Conservation (phyloP, 2,329 filamentous ascomycete genomes). For the Rachicladosporium sp. region DNA sequence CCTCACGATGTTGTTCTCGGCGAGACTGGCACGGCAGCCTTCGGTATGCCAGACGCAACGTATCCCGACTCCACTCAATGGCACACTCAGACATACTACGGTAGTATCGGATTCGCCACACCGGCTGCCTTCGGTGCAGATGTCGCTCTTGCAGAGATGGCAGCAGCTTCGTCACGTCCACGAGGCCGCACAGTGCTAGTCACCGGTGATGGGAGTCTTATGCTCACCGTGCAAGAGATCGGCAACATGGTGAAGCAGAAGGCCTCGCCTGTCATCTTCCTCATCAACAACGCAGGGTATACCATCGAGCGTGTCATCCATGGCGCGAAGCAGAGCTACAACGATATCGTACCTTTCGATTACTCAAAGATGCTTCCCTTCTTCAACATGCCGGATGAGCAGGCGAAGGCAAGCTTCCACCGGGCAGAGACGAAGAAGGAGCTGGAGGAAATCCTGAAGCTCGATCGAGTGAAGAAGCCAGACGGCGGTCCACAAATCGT, state of each 20-base stretch:
- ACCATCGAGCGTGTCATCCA: slow-evolving; percentile 37
- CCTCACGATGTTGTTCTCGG: slow-evolving; percentile 28
- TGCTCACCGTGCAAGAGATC: slow-evolving; percentile 55
- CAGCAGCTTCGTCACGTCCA: slow-evolving; percentile 14
- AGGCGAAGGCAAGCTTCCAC: slow-evolving; percentile 23
- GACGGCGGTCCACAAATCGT: slow-evolving; percentile 24
- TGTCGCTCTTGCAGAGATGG: slow-evolving; percentile 38
- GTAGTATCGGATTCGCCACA: slow-evolving; percentile 31
- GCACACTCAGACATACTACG: slow-evolving; percentile 32
- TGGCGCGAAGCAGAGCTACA: slow-evolving; percentile 38
- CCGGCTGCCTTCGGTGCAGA: slow-evolving; percentile 31
- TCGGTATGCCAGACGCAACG: slow-evolving; percentile 24
- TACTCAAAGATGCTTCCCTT: slow-evolving; percentile 30
- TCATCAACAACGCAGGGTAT: slow-evolving; percentile 37
- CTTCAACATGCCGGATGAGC: slow-evolving; percentile 22
- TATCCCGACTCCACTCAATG: slow-evolving; percentile 16
- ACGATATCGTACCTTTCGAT: slow-evolving; percentile 34
- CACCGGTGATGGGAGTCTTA: slow-evolving; percentile 51
- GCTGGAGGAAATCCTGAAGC: slow-evolving; percentile 23
- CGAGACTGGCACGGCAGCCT: slow-evolving; percentile 31
- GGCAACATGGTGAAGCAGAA: slow-evolving; percentile 44
- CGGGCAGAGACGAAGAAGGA: slow-evolving; percentile 26
- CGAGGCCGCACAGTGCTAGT: slow-evolving; percentile 50
- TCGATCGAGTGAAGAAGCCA: slow-evolving; percentile 21
- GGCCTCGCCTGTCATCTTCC: slow-evolving; percentile 26